Evolutionary conservation across 768 basidiomycete genomes (phyloP), one percentile per base, ranked within the genome.

Genomic region (Kondoa subrosea): DNA sequence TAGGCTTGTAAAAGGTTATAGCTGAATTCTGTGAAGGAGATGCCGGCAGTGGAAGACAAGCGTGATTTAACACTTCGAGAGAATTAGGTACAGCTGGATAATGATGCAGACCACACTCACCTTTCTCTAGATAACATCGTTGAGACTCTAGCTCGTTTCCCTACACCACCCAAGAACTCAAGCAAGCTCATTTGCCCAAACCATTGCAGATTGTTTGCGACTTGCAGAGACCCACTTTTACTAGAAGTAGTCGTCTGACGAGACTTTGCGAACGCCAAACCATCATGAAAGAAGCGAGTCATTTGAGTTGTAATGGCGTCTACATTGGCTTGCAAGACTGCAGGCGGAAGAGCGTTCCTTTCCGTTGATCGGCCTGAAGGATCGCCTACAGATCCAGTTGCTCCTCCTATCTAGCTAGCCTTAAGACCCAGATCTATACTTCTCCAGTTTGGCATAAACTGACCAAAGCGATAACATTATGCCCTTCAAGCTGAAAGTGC

Each of bases 21-120:
- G 2, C 89, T 85, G 78, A 99, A 97, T 76, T 99, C 95, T 25
- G 92, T 91, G 79, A 93, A 99, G n/a, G 92, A 95, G 69, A 97
- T 86, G 58, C 93, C 93, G 32, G 73, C 70, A 26, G 72, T 34
- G 21, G 88, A 85, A 3, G 80, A 79, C 66, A 96, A 80, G 30
- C 93, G 86, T 31, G 84, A 83, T 68, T 86, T 86, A 40, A 95
- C 91, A 72, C 92, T 95, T 66, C 69, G 17, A n/a, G n/a, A n/a
- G n/a, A n/a, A n/a, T n/a, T n/a, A n/a, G n/a, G n/a, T n/a, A n/a
- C 56, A 15, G 56, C 56, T 56, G 56, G 56, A 15, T 15, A 15
- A 15, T 15, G 15, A 56, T 57, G 26, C 56, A 1, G 27, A 30
- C 26, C 16, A 27, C 57, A 73, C 82, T 66, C 71, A 88, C 93